Base-by-base conservation (phyloP, 306 rosid species). In the Dalbergia cultrata region DNA sequence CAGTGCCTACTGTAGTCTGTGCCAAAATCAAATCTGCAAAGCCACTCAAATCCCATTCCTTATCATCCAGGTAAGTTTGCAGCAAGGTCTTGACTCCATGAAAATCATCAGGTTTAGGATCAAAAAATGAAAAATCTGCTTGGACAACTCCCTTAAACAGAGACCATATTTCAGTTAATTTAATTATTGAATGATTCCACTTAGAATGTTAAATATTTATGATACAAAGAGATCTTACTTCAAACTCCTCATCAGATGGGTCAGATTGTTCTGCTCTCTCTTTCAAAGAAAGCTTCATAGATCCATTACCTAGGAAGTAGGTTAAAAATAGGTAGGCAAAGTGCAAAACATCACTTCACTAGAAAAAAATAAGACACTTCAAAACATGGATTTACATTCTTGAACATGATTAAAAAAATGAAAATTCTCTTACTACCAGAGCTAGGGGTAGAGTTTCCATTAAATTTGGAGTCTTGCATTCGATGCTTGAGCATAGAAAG, bases 1-100 rank as follows among this genome's bases (percentile, higher is more conserved):
- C 90, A 88, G 90, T 80, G 26, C 97, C 97, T 21, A 91, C 94
- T 0, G 91, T 90, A 71, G 85, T 86, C 87, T 93, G 95, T 53
- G 44, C 91, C 89, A 90, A 83, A 71, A 91, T 87, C 83, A 91
- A 80, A 78, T 93, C 95, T 13, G 80, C 87, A 74, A 93, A 91
- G 73, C 86, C 90, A 86, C 90, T 93, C 86, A 93, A 87, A 87
- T 93, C 95, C 97, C 97, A 95, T 61, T 81, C 85, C 53, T 78
- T 77, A 67, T 85, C 83, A 82, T 93, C 92, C 18, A 95, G 93
- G 82, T 89, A 93, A 74, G 87, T 83, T 81, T 87, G 94, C 31
- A 95, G 88, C 88, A 95, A 84, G 49, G 89, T 89, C 94, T 91
- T 95, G 41, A 87, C 92, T 80, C 97, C 99, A 76, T 95, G 97